Base-by-base conservation (phyloP, 2,329 filamentous ascomycete species). In the Ophiostoma sp. region DNA sequence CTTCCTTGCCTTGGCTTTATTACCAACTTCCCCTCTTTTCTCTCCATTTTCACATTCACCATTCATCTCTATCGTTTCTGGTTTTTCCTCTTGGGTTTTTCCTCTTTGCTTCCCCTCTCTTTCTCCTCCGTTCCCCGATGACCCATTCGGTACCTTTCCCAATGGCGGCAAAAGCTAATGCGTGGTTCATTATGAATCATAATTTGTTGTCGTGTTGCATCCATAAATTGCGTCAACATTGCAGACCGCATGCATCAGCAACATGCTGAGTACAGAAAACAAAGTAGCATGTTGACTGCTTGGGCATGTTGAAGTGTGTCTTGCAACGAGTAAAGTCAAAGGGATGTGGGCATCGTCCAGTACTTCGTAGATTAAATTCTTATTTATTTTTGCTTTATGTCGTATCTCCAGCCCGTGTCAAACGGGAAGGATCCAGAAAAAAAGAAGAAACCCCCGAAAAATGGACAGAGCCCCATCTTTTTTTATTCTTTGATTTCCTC, bases 301-400 rank as follows among this genome's bases (percentile, higher is more conserved):
- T n/a, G 25, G 17, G 19, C 19, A 42, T 28, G 25, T n/a, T 22
- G 15, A 45, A 12, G 8, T 45, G 61, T 22, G 25, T 50, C 15
- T 15, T 15, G 25, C 33, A 25, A 63, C 61, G 42, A 39, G 7
- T 66, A 17, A 22, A 25, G 25, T 50, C 64, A 28, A 68, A 28
- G n/a, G 42, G 42, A 48, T 33, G 50, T 42, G 66, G 66, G 66
- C 66, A 69, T 69, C 48, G 66, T 48, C 45, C 66, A 69, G 66
- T 69, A 69, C 45, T 69, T 69, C 66, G 66, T n/a, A 69, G 48
- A 52, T 55, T 52, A 39, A 52, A 50, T 39, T 42, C 66, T 11
- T n/a, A 52, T 55, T 55, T 55, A 52, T 28, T 69, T 69, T 69
- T 36, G 25, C 39, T 19, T 28, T 9, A 9, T 31, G 63, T 68